A percentile compares a stretch with the other conserved stretches of the same genome.
Evolutionary conservation across 306 rosid genomes (phyloP).

Genomic region (Vicia sativa): DNA sequence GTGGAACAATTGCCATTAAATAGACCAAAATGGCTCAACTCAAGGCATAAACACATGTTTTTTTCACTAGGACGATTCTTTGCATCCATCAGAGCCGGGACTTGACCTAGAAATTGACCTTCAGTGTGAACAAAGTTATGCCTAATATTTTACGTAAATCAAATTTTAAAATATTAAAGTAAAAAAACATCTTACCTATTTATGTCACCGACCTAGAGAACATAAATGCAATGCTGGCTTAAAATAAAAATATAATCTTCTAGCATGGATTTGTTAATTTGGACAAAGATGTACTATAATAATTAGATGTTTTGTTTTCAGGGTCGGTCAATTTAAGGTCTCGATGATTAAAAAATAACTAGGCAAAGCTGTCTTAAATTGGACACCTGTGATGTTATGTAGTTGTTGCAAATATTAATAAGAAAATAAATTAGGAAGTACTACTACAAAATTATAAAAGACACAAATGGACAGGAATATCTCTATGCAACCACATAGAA

Average conservation of each 20-base stretch:
- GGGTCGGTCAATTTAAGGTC: constrained; percentile 54
- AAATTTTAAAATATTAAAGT: not conserved
- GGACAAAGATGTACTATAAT: constrained; percentile 29
- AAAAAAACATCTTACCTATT: not conserved
- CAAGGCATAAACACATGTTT: not conserved
- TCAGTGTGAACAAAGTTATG: not conserved
- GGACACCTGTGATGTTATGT: constrained; percentile 11
- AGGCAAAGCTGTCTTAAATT: constrained; percentile 36
- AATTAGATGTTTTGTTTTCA: constrained; percentile 29
- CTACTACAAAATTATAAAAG: constrained; percentile 23
- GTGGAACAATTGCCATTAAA: not conserved
- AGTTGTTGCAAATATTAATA: not conserved
- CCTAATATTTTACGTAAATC: not conserved
- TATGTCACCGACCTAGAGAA: constrained; percentile 56
- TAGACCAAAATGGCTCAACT: not conserved
- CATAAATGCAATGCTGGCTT: constrained; percentile 34
- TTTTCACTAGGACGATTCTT: not conserved
- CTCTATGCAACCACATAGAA: not conserved
- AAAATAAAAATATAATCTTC: constrained; percentile 24
- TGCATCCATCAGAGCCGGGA: not conserved
- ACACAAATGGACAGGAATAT: constrained; percentile 36
- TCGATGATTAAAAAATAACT: constrained; percentile 51
- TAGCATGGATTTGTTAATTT: constrained; percentile 20
- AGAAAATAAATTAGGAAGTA: not conserved
- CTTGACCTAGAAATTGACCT: constrained; percentile 4